These are phyloP conservation scores for Phoma sp. DNA, from an alignment of 2,329 filamentous ascomycete genomes.

Conservation along the genomic window DNA sequence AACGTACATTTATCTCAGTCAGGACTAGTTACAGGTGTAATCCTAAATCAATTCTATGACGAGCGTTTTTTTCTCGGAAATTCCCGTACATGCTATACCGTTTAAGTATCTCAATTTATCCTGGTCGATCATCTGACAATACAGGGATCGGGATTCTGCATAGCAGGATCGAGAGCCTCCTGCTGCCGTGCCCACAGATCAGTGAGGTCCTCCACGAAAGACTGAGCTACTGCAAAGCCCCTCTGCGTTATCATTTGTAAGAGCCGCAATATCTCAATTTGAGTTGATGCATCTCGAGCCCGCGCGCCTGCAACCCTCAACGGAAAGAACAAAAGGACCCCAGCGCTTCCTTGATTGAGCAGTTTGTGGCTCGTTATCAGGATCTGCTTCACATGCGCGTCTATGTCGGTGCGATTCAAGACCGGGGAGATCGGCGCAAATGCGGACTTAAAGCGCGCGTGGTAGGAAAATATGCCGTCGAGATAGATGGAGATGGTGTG, in stretches of 20 bases:
- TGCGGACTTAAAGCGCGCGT: slow-evolving; percentile 22
- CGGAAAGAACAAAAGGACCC: slow-evolving; percentile 35
- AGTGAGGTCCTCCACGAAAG: slow-evolving; percentile 21
- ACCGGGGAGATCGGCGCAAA: slow-evolving; percentile 24
- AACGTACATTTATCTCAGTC: too few relatives aligned
- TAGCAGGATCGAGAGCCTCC: background rate
- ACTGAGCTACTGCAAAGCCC: slow-evolving; percentile 28
- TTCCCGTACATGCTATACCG: too few relatives aligned
- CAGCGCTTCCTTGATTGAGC: slow-evolving; percentile 25
- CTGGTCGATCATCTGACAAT: background rate
- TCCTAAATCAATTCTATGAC: too few relatives aligned
- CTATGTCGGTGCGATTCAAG: slow-evolving; percentile 15
- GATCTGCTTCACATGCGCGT: slow-evolving; percentile 28
- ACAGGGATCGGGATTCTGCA: background rate
- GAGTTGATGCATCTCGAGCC: slow-evolving; percentile 12
- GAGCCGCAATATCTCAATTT: slow-evolving; percentile 18
- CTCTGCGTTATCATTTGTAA: slow-evolving; percentile 17
- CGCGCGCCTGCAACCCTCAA: slow-evolving; percentile 37
- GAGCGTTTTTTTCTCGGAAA: too few relatives aligned
- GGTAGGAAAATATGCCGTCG: slow-evolving; percentile 37
- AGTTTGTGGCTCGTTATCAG: slow-evolving; percentile 24
- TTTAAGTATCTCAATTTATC: too few relatives aligned
- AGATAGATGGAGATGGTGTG: slow-evolving; percentile 38
- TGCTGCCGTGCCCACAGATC: slow-evolving; percentile 21
- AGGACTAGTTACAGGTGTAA: too few relatives aligned